A percentile compares a stretch with the other conserved stretches of the same genome.
Conservation (phyloP, 2,329 filamentous ascomycete genomes). For the Xylaria sp. region DNA sequence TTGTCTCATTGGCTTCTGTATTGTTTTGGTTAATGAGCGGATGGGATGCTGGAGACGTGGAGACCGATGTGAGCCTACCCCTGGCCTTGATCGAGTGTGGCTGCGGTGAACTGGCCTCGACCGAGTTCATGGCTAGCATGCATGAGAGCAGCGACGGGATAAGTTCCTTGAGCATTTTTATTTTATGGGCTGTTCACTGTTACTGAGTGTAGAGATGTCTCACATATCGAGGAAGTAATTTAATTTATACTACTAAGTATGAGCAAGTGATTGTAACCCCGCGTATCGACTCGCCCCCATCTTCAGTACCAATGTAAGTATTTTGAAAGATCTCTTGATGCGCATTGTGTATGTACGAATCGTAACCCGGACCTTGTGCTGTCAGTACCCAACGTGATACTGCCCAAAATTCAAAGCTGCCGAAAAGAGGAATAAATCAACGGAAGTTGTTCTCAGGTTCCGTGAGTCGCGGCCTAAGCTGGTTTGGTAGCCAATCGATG, state of each 20-base stretch:
- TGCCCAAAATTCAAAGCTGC: neutral
- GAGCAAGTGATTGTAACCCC: no score
- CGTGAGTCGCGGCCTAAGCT: neutral
- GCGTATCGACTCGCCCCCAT: no score
- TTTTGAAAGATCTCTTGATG: neutral
- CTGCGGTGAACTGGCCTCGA: neutral
- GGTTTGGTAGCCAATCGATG: neutral
- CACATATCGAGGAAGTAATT: neutral
- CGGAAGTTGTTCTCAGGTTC: neutral
- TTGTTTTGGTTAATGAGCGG: neutral
- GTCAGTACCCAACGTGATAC: neutral
- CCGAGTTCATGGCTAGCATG: neutral
- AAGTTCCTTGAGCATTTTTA: neutral
- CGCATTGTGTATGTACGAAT: neutral
- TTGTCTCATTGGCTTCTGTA: constrained; percentile 13
- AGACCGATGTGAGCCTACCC: neutral
- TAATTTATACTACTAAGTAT: neutral
- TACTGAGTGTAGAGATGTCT: neutral
- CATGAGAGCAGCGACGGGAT: neutral
- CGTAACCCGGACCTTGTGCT: neutral
- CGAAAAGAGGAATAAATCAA: neutral
- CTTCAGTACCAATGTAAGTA: no score
- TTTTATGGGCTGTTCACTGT: neutral
- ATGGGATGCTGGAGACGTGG: neutral
- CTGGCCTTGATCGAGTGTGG: neutral